Percentiles rank a stretch among this genome's conserved stretches.
Evolutionary conservation across 2,329 filamentous ascomycete genomes (phyloP).

Genomic region (Diaporthe eres): DNA sequence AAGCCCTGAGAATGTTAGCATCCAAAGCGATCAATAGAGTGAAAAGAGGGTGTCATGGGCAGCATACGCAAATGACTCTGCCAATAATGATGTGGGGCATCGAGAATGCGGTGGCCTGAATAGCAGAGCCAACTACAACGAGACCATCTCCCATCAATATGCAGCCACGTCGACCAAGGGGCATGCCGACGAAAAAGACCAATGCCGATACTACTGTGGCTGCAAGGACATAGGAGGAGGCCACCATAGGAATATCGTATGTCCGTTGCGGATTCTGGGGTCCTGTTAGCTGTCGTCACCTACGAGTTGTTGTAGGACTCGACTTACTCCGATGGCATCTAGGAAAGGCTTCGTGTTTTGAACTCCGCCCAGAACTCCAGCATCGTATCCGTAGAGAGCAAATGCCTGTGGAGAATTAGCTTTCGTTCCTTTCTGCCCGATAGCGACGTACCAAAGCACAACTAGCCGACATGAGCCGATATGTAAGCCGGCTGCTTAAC

Average conservation of each 20-base stretch:
- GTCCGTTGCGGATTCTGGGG: not conserved
- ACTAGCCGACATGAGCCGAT: not conserved
- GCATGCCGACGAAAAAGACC: conserved; percentile 13
- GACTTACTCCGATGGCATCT: not conserved
- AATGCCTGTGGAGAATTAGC: not conserved
- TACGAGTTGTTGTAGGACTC: accelerated
- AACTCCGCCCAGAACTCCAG: not conserved
- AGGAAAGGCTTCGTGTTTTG: conserved; percentile 18
- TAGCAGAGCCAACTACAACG: not conserved
- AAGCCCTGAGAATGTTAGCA: not conserved
- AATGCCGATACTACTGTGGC: not conserved
- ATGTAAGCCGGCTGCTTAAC: not conserved
- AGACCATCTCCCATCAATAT: conserved; percentile 2
- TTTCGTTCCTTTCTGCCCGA: accelerated
- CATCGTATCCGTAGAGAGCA: conserved; percentile 15
- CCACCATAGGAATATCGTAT: conserved; percentile 12
- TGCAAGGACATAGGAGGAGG: not conserved
- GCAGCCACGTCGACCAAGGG: conserved; percentile 2
- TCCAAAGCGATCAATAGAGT: accelerated
- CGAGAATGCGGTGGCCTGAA: conserved; percentile 11
- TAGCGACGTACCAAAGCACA: not conserved
- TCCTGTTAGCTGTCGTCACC: not conserved
- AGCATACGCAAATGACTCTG: conserved; percentile 7
- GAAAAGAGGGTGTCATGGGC: too few species aligned
- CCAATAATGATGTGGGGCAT: conserved; percentile 13